Conservation (phyloP, 129 eudicot genomes). For the Tagetes erecta region DNA sequence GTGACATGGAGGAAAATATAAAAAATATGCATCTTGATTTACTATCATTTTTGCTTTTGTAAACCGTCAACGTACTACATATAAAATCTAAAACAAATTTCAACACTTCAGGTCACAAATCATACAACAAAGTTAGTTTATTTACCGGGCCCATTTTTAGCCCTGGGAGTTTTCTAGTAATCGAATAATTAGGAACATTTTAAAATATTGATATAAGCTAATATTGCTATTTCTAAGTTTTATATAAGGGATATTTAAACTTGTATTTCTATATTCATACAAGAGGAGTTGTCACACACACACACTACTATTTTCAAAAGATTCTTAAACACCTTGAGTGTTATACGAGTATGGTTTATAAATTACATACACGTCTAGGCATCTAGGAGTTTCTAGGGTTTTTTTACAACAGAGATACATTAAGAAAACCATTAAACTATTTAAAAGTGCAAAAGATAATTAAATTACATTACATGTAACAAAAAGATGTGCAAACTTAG, state of each 20-base stretch:
- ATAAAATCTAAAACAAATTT: background rate
- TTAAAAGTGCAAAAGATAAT: constrained; percentile 12
- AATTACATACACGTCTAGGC: background rate
- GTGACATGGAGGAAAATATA: too few species aligned
- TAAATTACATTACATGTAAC: constrained; percentile 24
- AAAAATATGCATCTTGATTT: background rate
- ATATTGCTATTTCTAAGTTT: too few species aligned
- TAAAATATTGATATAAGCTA: too few species aligned
- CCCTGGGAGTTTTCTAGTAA: too few species aligned
- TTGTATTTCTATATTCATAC: background rate
- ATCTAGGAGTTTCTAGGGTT: background rate
- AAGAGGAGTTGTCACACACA: constrained; percentile 2
- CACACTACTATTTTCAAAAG: background rate
- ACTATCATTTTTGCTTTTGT: background rate
- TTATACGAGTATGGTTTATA: constrained; percentile 14
- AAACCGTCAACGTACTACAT: background rate
- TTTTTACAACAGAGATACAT: background rate
- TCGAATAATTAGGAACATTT: too few species aligned
- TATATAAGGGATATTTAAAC: background rate
- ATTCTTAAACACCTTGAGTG: background rate
- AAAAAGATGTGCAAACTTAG: constrained; percentile 24
- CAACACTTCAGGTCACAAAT: background rate
- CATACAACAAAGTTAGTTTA: background rate
- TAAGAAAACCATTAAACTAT: constrained; percentile 1
- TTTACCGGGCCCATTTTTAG: too few species aligned